These are phyloP conservation scores for Linderniella brevidens DNA, from an alignment of 257 asterid genomes.

Conservation along the genomic window DNA sequence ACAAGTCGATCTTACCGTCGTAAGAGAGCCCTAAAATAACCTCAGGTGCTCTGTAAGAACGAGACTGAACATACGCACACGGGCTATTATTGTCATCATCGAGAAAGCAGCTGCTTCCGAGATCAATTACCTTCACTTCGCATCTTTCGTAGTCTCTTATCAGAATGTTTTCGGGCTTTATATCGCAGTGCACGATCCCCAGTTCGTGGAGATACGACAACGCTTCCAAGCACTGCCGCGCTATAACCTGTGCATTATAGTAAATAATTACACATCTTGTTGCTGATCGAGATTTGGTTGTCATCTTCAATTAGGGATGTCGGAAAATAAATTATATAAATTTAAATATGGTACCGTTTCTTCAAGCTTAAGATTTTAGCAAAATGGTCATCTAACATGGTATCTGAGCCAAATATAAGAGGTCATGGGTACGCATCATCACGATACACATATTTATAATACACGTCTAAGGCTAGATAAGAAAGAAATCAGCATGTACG, in stretches of 20 bases:
- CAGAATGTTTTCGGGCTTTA: slow-evolving; percentile 90
- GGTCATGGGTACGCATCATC: no score
- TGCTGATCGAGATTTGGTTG: slow-evolving; percentile 71
- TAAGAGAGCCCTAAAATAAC: slow-evolving; percentile 86
- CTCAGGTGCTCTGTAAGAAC: slow-evolving; percentile 97
- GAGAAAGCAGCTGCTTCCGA: slow-evolving; percentile 89
- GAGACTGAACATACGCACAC: slow-evolving; percentile 79
- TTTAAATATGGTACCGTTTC: no score
- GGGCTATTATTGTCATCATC: slow-evolving; percentile 46
- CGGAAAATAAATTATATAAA: no score
- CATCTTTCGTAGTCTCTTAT: slow-evolving; percentile 71
- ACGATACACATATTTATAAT: no score
- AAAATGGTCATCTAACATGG: no score
- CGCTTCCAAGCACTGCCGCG: slow-evolving; percentile 87
- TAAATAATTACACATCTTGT: slow-evolving; percentile 65
- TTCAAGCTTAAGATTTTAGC: no score
- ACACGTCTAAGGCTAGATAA: no score
- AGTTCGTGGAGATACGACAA: slow-evolving; percentile 51
- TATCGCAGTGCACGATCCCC: slow-evolving; percentile 90
- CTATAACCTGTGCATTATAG: slow-evolving; percentile 59
- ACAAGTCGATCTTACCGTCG: slow-evolving; percentile 73
- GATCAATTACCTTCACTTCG: slow-evolving; percentile 83
- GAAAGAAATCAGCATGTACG: no score
- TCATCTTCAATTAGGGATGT: no score
- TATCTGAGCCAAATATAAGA: no score